These are phyloP conservation scores for Xylariaceae sp. DNA, from an alignment of 2,329 filamentous ascomycete genomes.

Conservation along the genomic window DNA sequence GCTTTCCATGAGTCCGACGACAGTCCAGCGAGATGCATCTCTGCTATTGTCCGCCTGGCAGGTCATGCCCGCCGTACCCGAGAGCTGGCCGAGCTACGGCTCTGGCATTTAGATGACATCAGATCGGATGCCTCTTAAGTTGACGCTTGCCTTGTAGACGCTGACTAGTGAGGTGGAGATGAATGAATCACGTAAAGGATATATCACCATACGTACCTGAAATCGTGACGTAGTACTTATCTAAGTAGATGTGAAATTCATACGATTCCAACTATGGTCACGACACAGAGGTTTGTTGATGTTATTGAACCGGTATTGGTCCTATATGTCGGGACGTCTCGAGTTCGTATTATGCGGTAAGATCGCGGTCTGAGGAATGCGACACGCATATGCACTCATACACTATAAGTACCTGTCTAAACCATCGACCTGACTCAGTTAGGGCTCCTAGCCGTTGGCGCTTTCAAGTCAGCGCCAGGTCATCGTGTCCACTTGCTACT, in stretches of 20 bases:
- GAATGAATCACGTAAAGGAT: background rate
- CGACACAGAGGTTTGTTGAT: background rate
- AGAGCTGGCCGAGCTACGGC: slow-evolving; percentile 1
- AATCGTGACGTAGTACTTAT: slow-evolving; percentile 11
- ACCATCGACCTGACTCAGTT: background rate
- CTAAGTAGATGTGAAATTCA: background rate
- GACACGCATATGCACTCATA: background rate
- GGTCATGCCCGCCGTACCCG: background rate
- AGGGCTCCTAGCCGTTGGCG: slow-evolving; percentile 1
- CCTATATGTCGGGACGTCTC: background rate
- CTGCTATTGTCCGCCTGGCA: background rate
- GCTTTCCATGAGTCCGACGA: slow-evolving; percentile 4
- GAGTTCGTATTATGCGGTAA: background rate
- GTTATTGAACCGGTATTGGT: background rate
- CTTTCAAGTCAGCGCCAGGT: slow-evolving; percentile 2
- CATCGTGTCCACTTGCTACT: slow-evolving; percentile 14
- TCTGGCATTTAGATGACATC: background rate
- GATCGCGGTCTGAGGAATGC: background rate
- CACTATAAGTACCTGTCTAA: slow-evolving; percentile 1
- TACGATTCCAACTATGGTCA: background rate
- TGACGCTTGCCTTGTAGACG: background rate
- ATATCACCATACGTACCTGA: slow-evolving; percentile 7
- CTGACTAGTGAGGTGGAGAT: slow-evolving; percentile 1
- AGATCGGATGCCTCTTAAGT: background rate
- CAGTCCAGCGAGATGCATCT: background rate